These are phyloP conservation scores for Beauveria scarabaeidicola DNA, from an alignment of 2,329 filamentous ascomycete species.

Conservation along the genomic window DNA sequence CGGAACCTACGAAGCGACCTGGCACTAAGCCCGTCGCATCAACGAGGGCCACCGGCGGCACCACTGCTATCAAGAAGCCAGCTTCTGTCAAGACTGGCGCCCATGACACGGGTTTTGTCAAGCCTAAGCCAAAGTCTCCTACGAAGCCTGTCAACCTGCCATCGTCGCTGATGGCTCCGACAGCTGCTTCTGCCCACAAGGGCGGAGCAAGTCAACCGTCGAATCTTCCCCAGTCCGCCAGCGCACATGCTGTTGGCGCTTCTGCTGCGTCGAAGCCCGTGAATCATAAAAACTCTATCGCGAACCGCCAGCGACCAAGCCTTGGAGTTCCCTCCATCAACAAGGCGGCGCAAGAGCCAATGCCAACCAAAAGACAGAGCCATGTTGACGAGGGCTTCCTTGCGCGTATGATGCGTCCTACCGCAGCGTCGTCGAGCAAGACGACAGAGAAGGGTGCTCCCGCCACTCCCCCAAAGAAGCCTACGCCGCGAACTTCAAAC, in stretches of 20 bases:
- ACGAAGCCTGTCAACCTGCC: slow-evolving; percentile 61
- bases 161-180: slow-evolving; percentile 59
- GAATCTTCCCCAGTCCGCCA: slow-evolving; percentile 27
- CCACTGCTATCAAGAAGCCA: slow-evolving; percentile 34
- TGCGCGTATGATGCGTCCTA: slow-evolving; percentile 75
- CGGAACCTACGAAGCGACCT: slow-evolving; percentile 19
- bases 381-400: slow-evolving; percentile 63
- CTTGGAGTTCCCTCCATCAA: slow-evolving; percentile 53
- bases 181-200: slow-evolving; percentile 60
- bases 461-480: slow-evolving; percentile 40
- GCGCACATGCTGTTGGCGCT: slow-evolving; percentile 25
- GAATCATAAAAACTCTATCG: slow-evolving; percentile 37
- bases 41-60: slow-evolving; percentile 22
- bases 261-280: slow-evolving; percentile 27
- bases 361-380: slow-evolving; percentile 39
- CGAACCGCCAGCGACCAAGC: slow-evolving; percentile 40
- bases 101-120: slow-evolving; percentile 37
- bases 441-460: slow-evolving; percentile 50
- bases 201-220: slow-evolving; percentile 21
- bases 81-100: slow-evolving; percentile 31
- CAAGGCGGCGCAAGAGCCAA: slow-evolving; percentile 29
- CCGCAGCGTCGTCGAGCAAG: slow-evolving; percentile 60
- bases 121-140: slow-evolving; percentile 57
- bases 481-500: slow-evolving; percentile 10
- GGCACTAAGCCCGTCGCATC: slow-evolving; percentile 17